A percentile compares a stretch with the other conserved stretches of the same genome.
These are phyloP conservation scores for Persicaria maculosa DNA, from an alignment of 148 eudicot species.

Conservation along the genomic window DNA sequence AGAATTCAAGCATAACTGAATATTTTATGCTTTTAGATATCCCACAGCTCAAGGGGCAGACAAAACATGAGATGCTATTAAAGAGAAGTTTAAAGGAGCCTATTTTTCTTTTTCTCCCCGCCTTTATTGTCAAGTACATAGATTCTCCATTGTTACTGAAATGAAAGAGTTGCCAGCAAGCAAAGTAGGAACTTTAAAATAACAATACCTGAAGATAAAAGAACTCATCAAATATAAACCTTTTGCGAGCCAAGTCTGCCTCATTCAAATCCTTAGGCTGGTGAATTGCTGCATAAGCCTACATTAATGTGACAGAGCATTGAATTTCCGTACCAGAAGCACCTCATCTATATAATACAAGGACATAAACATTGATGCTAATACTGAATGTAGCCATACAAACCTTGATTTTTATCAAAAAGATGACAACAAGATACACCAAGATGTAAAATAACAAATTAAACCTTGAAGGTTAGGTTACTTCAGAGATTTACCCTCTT, in stretches of 20 bases:
- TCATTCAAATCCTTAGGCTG: conserved; percentile 57
- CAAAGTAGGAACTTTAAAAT: background rate
- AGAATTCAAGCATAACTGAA: background rate
- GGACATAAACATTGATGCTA: background rate
- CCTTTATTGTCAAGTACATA: background rate
- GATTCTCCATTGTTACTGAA: background rate
- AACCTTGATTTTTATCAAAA: background rate
- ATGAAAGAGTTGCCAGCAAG: conserved; percentile 7
- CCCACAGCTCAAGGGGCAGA: background rate
- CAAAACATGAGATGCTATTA: background rate
- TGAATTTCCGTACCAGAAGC: background rate
- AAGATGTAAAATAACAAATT: background rate
- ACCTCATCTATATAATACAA: conserved; percentile 11
- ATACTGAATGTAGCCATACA: background rate
- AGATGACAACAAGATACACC: background rate
- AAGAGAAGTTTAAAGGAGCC: background rate
- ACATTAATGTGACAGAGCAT: conserved; percentile 18
- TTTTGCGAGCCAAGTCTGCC: conserved; percentile 85
- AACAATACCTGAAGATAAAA: conserved; percentile 80
- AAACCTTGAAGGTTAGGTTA: background rate
- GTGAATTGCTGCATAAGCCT: conserved; percentile 93
- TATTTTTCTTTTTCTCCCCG: background rate
- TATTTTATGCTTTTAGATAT: background rate
- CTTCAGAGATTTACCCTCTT: background rate
- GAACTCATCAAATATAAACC: conserved; percentile 95